Conservation (phyloP, 257 asterid genomes). For the Cruciata laevipes region DNA sequence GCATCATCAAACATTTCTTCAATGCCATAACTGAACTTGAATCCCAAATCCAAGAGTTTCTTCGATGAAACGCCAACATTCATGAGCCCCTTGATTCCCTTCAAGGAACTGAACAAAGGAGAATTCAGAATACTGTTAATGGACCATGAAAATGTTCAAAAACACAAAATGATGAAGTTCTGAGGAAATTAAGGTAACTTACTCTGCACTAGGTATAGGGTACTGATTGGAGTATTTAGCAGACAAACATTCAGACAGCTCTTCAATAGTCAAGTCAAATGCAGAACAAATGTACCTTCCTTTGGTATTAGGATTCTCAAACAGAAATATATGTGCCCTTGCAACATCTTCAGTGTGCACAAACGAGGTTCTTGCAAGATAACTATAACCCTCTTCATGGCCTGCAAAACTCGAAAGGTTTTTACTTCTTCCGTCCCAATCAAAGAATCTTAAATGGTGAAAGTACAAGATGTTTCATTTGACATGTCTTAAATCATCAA, state of each 20-base stretch:
- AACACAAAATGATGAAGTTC: not conserved
- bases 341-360: slow-evolving; percentile 57
- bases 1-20: slow-evolving; percentile 53
- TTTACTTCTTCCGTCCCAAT: not conserved
- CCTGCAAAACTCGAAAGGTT: slow-evolving; percentile 22
- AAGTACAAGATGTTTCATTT: too few relatives aligned
- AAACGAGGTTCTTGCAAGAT: slow-evolving; percentile 9
- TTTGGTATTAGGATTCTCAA: slow-evolving; percentile 40
- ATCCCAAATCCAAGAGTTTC: slow-evolving; percentile 45
- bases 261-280: slow-evolving; percentile 21
- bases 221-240: slow-evolving; percentile 36
- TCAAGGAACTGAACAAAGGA: slow-evolving; percentile 21
- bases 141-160: not conserved
- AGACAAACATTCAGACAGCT: slow-evolving; percentile 30
- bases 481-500: too few relatives aligned
- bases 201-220: slow-evolving; percentile 43
- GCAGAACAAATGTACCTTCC: slow-evolving; percentile 49
- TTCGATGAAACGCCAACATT: slow-evolving; percentile 11
- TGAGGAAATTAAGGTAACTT: slow-evolving; percentile 13
- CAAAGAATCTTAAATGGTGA: too few relatives aligned
- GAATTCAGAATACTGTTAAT: too few relatives aligned
- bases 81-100: not conserved
- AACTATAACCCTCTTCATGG: slow-evolving; percentile 13
- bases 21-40: slow-evolving; percentile 32
- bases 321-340: slow-evolving; percentile 48